These are phyloP conservation scores for Calonectria montana DNA, from an alignment of 2,329 filamentous ascomycete genomes.

Conservation along the genomic window DNA sequence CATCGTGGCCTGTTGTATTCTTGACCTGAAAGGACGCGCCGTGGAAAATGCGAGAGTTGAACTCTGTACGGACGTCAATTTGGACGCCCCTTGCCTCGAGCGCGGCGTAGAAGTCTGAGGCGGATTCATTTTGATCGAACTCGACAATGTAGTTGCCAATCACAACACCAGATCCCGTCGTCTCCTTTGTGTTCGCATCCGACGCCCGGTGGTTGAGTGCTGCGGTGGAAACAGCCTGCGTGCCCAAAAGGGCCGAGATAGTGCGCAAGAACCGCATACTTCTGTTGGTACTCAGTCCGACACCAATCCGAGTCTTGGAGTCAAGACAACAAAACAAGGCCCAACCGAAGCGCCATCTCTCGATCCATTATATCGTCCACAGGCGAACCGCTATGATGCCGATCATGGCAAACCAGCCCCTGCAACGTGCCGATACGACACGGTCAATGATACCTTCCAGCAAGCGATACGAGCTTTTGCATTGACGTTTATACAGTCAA, in stretches of 20 bases:
- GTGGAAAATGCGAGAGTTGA: conserved; percentile 2
- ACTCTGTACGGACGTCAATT: background rate
- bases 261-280: background rate
- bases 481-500: background rate
- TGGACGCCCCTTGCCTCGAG: background rate
- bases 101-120: background rate
- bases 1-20: background rate
- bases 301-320: background rate
- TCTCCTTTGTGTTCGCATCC: background rate
- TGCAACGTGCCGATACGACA: background rate
- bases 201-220: background rate
- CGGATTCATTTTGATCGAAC: background rate
- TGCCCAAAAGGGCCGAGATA: background rate
- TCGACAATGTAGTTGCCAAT: conserved; percentile 13
- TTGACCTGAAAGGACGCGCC: conserved; percentile 4
- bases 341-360: background rate
- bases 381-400: background rate
- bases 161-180: background rate
- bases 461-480: background rate
- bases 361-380: background rate
- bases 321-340: background rate
- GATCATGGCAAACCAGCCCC: background rate
- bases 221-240: background rate
- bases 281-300: background rate
- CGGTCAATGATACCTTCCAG: background rate